Base-by-base conservation (phyloP, 169 alveolate genomes). In the Plasmodium fragile region DNA sequence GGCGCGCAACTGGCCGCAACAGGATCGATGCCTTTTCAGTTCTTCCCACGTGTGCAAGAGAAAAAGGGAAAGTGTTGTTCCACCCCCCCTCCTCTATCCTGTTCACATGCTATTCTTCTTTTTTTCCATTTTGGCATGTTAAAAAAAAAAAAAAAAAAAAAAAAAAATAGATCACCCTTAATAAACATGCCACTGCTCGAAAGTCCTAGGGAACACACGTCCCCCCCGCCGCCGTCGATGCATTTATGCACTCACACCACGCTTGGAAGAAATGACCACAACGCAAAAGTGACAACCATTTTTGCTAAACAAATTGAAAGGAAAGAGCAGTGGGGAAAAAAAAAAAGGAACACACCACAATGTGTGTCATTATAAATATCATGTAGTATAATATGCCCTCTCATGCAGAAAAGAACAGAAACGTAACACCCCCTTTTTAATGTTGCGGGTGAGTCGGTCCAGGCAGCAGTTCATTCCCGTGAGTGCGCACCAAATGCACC, bases 381-480 rank as follows among this genome's bases (percentile, higher is more conserved):
- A 49, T 16, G 22, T 16, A 49, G 59, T 7, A 49, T 7, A 49
- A 49, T 49, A 49, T 49, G 59, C 59, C 25, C 59, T 49, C 16
- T 16, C 6, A 2, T 13, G 59, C 59, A 49, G 59, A 49, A 4
- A 4, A 49, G 59, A 49, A 49, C 59, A 49, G 59, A 16, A 49
- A 22, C 22, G 59, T 11, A 49, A 49, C n/a, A n/a, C n/a, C n/a
- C n/a, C 59, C 22, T 22, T 49, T 49, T 39, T 16, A 0, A 7
- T 49, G 59, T 49, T 49, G 22, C 25, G 59, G 59, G 59, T 16
- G 59, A 49, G 59, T 49, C 59, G 55, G 59, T 49, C 75, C 75
- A 65, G 36, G 75, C 75, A 65, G 75, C 34, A 65, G n/a, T 28
- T 65, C 36, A n/a, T 65, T 65, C 41, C 75, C n/a, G 75, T 65